Evolutionary conservation across 441 rosid genomes (phyloP).

Genomic region (Corymbia calophylla): DNA sequence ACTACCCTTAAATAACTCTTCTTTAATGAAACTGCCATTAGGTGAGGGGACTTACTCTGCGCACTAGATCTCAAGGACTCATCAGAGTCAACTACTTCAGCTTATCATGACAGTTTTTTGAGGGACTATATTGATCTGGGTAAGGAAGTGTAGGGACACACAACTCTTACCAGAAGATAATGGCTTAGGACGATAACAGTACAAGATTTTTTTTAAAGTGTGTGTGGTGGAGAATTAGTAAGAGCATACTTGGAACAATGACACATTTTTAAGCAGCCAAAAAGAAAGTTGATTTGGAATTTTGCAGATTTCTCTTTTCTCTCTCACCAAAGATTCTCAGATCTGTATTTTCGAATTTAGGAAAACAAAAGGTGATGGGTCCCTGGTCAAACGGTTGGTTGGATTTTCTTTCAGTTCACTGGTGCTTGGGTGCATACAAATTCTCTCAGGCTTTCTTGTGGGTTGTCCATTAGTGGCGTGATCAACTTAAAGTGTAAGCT

Average conservation of each 20-base stretch:
- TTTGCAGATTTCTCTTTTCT: slow-evolving; percentile 2
- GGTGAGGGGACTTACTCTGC: neutral
- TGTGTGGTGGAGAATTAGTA: neutral
- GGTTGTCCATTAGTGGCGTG: neutral
- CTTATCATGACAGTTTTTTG: neutral
- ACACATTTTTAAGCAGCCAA: slow-evolving; percentile 12
- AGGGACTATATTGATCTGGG: neutral
- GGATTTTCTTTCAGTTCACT: slow-evolving; percentile 30
- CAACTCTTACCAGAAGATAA: neutral
- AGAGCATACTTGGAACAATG: neutral
- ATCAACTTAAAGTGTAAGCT: neutral
- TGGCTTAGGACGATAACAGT: neutral
- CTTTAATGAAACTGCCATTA: neutral
- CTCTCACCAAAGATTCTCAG: slow-evolving; percentile 25
- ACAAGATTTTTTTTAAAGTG: neutral
- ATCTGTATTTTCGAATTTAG: neutral
- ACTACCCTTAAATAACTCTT: neutral
- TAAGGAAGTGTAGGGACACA: neutral
- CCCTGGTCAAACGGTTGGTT: slow-evolving; percentile 42
- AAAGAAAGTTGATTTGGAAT: slow-evolving; percentile 7
- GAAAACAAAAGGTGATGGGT: slow-evolving; percentile 10
- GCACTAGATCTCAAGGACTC: neutral
- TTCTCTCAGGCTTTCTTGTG: neutral
- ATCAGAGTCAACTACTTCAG: neutral
- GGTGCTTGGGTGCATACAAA: neutral